Percentiles rank a stretch among this genome's conserved stretches.
These are phyloP conservation scores for Penicillium sp. DNA, from an alignment of 2,329 filamentous ascomycete species.

Conservation along the genomic window DNA sequence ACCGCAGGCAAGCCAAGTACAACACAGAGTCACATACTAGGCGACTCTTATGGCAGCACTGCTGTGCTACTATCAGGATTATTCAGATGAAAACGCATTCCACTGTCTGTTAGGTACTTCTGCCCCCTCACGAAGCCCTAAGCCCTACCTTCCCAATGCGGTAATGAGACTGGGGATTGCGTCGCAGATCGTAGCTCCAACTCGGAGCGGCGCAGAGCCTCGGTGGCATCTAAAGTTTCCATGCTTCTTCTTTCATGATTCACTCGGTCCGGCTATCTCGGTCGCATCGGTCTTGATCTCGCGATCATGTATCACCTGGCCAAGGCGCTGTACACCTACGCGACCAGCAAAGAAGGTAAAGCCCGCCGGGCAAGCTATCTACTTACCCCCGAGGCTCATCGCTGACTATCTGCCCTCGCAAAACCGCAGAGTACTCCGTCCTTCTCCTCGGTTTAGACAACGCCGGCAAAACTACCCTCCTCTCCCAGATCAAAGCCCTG, in stretches of 20 bases:
- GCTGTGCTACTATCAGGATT: too few species aligned
- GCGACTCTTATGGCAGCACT: too few species aligned
- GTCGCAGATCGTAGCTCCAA: constrained; percentile 1
- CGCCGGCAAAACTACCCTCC: constrained; percentile 96
- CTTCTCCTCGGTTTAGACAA: constrained; percentile 97
- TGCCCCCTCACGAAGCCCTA: constrained; percentile 21
- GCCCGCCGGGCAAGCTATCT: neutral
- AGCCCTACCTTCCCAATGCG: constrained; percentile 32
- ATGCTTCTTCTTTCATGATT: neutral
- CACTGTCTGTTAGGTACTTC: neutral
- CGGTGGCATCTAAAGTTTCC: neutral
- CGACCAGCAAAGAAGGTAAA: constrained; percentile 92
- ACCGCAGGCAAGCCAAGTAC: neutral
- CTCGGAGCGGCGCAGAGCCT: neutral
- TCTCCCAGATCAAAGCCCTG: constrained; percentile 91
- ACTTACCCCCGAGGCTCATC: neutral
- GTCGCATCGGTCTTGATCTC: constrained; percentile 22
- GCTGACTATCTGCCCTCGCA: neutral
- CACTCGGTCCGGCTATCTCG: constrained; percentile 5
- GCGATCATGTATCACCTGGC: constrained; percentile 86
- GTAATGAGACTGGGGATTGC: constrained; percentile 7
- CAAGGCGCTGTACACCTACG: constrained; percentile 91
- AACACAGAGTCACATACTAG: too few species aligned
- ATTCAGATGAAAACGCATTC: too few species aligned
- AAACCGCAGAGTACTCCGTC: constrained; percentile 80